Base-by-base conservation (phyloP, 176 grass and related monocot species). In the Pontederia crassipes region DNA sequence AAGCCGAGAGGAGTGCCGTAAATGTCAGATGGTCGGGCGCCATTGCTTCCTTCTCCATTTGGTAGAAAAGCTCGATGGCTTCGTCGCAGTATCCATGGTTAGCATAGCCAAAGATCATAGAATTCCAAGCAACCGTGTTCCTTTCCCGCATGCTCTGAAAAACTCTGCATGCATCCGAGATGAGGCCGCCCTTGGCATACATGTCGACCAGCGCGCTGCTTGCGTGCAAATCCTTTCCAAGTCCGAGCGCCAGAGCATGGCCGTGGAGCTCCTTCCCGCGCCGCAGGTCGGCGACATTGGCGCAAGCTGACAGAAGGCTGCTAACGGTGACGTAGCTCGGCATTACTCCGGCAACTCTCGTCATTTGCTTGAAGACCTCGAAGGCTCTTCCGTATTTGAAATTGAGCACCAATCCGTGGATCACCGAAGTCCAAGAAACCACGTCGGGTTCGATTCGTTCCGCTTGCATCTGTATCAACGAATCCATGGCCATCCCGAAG, bases 61-160 rank as follows among this genome's bases (percentile, higher is more conserved):
- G 16, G 62, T 82, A 2, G 40, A 85, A 90, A 47, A 85, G 72
- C 9, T 10, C 0, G 28, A 90, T 58, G 12, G 82, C 82, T 56
- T 90, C 76, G 12, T 52, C 32, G 72, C 87, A 82, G 11, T 79
- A 70, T 11, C 82, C 79, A 1, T 79, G 81, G 62, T 85, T 85
- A 1, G 76, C 82, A 49, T 82, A 80, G 2, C 82, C 87, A 13
- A 90, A 90, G 49, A 90, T 82, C 82, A 90, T 89, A 26, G 86
- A 76, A 59, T 89, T 89, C 75, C 75, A 89, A 52, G 86, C 73
- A 60, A 82, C 82, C 4, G 82, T 77, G 40, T 56, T 89, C 65
- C 78, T 79, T 10, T 59, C 65, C 0, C 14, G 2, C 82, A 89
- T 89, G 10, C 28, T 81, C 18, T 79, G 59, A 7, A 89, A 89